Conservation (phyloP, 768 basidiomycete species). For the Rubroboletus pulcherrimus region DNA sequence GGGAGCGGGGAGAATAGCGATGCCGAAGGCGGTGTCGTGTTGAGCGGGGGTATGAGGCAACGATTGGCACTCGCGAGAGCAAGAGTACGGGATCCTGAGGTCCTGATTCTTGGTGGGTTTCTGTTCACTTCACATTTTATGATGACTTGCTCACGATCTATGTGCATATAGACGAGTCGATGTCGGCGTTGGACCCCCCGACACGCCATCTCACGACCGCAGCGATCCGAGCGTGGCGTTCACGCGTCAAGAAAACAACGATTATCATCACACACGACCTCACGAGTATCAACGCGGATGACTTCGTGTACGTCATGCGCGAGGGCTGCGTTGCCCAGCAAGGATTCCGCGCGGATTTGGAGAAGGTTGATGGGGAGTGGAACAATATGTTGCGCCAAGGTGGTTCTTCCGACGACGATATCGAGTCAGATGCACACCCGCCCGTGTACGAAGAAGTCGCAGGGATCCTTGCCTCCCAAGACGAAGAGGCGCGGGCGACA, state of each 20-base stretch:
- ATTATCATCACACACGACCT: conserved; percentile 86
- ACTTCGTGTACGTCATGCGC: conserved; percentile 92
- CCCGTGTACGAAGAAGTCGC: conserved; percentile 39
- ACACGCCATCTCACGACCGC: conserved; percentile 84
- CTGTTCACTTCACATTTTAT: background rate
- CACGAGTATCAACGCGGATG: conserved; percentile 64
- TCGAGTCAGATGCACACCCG: conserved; percentile 25
- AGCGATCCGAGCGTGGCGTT: conserved; percentile 58
- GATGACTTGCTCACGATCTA: background rate
- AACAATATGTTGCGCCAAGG: conserved; percentile 64
- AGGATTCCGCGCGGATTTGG: conserved; percentile 81
- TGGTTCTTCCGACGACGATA: conserved; percentile 46
- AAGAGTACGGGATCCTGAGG: conserved; percentile 76
- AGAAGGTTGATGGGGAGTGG: conserved; percentile 63
- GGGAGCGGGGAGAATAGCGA: conserved; percentile 41
- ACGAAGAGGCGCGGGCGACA: conserved; percentile 33
- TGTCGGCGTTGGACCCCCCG: conserved; percentile 80
- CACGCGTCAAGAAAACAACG: conserved; percentile 57
- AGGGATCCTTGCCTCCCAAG: conserved; percentile 45
- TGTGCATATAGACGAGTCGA: conserved; percentile 60
- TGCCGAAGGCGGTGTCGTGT: conserved; percentile 54
- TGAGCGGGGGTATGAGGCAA: too few relatives aligned
- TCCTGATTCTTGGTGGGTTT: conserved; percentile 83
- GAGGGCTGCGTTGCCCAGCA: conserved; percentile 79
- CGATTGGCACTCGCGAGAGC: conserved; percentile 54